These are phyloP conservation scores for Ephemerocybe angulata DNA, from an alignment of 768 basidiomycete species.

Conservation along the genomic window DNA sequence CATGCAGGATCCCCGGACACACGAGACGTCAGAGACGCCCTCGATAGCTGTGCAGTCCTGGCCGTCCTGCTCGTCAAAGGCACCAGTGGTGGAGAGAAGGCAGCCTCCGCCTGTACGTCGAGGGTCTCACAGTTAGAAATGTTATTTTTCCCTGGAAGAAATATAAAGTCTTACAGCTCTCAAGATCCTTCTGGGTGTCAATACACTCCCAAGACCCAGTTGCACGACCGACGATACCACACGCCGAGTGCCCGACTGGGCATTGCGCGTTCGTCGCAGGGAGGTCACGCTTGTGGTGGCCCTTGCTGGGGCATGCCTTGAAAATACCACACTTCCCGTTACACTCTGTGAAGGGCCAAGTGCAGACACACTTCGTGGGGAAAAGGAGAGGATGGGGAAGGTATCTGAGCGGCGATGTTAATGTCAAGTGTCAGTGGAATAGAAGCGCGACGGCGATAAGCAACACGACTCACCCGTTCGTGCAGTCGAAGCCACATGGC, in stretches of 20 bases:
- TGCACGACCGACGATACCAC: conserved; percentile 39
- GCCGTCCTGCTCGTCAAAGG: conserved; percentile 27
- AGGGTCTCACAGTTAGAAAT: conserved; percentile 1
- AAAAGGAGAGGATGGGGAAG: too few species aligned
- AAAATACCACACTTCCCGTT: conserved; percentile 45
- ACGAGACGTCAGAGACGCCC: conserved; percentile 48
- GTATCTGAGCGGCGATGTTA: too few species aligned
- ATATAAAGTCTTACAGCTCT: conserved; percentile 44
- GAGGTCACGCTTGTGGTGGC: conserved; percentile 27
- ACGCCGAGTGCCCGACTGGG: conserved; percentile 35
- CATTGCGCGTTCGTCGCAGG: conserved; percentile 29
- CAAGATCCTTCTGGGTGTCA: conserved; percentile 43
- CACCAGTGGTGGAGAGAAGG: conserved; percentile 25
- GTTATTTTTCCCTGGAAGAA: background rate
- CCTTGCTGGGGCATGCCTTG: conserved; percentile 30
- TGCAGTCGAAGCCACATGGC: too few species aligned
- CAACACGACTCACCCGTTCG: too few species aligned
- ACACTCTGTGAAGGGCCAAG: conserved; percentile 38
- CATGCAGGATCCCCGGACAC: conserved; percentile 38
- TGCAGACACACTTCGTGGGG: conserved; percentile 42
- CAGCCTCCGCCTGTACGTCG: conserved; percentile 45
- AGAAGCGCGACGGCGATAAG: too few species aligned
- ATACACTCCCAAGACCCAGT: conserved; percentile 47
- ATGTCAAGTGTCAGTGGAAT: too few species aligned
- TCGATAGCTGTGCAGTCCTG: conserved; percentile 47